Evolutionary conservation across 2,329 filamentous ascomycete genomes (phyloP), one percentile per base, ranked within the genome.

Genomic region (Aureobasidium sp.): DNA sequence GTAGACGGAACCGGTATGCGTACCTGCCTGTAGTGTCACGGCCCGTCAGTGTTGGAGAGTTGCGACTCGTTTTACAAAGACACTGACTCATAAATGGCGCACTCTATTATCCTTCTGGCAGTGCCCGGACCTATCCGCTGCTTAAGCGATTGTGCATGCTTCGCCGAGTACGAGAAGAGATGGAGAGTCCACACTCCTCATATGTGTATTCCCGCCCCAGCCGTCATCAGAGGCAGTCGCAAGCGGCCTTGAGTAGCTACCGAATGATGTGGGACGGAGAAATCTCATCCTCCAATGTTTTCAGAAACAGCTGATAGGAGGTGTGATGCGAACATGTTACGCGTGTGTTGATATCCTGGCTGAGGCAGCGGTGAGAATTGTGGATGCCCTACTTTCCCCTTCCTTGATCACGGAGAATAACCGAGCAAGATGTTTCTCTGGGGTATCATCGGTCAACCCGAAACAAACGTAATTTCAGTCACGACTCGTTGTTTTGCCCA

Each of bases 91-190:
- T 48, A 40, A 60, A 60, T 60, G 35, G 44, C 57, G 57, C 57
- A 60, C 57, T 60, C 44, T 60, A 50, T 60, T 60, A 50, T 40
- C 57, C 44, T 60, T 60, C 57, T 37, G 57, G n/a, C 29, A 29
- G 45, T 50, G 57, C 57, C 48, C 57, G 44, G 57, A 49, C 44
- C 27, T 33, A 42, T 40, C 24, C 35, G 45, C 24, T 60, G 22
- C 45, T 60, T 60, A 60, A 50, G 57, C 57, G 57, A 60, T 60
- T 50, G 57, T 60, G 57, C 57, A 60, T 60, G 33, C 57, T 60
- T 29, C 37, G 37, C 45, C 33, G 35, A 50, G 57, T 60, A 60
- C 45, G 57, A 60, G 57, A 33, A 60, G n/a, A 29, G 35, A 48
- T 37, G 39, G 42, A 47, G 29, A 47, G 54, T 37, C 54, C 42